Evolutionary conservation across 176 grass and related monocot species (phyloP).

Genomic region (sorghum (Sorghum bicolor)): Sorghum_bicolor_NCBIv3 NC_012872.2:66560501-66561000

Average conservation of each 20-base stretch:
- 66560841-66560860: not conserved
- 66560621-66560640: not conserved
- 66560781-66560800: not conserved
- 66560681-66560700: not conserved
- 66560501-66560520: not conserved
- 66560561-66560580: not conserved
- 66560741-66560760: not conserved
- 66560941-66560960: not conserved
- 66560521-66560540: not conserved
- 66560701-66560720: not conserved
- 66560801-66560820: not conserved
- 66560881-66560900: not conserved
- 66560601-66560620: not conserved
- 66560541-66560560: not conserved
- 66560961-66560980: not conserved
- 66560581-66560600: not conserved
- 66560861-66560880: not conserved
- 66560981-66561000: not conserved
- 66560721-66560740: not conserved
- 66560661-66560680: not conserved
- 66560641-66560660: not conserved
- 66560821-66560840: conserved; percentile 1
- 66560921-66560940: not conserved
- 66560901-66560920: not conserved
- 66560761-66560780: not conserved